These are phyloP conservation scores for Candida coquimbonensis DNA, from an alignment of 805 yeast species.

Conservation along the genomic window DNA sequence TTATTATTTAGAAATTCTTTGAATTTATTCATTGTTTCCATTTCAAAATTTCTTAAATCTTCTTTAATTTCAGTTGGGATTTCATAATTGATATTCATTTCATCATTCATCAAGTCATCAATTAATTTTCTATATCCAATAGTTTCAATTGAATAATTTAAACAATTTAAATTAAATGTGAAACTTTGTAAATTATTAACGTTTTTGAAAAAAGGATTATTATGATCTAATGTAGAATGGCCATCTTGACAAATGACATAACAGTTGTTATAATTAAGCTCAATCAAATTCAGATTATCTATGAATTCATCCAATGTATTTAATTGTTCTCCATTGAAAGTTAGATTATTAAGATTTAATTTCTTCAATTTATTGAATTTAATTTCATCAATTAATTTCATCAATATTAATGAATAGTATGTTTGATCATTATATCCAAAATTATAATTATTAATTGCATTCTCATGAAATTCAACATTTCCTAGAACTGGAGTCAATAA, in stretches of 20 bases:
- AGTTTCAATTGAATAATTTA: neutral
- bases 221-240: neutral
- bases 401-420: neutral
- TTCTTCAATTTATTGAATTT: neutral
- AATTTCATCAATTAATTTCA: neutral
- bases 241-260: conserved; percentile 1
- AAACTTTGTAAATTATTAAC: neutral
- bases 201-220: neutral
- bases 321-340: neutral
- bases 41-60: too few relatives aligned
- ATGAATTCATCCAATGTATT: neutral
- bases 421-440: neutral
- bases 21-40: too few relatives aligned
- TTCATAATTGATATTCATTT: too few relatives aligned
- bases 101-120: neutral
- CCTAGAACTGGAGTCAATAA: neutral
- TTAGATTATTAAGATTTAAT: neutral
- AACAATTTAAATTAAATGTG: neutral
- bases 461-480: neutral
- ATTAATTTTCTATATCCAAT: neutral
- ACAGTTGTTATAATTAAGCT: conserved; percentile 1
- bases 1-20: too few relatives aligned
- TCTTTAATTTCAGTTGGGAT: too few relatives aligned
- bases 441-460: neutral
- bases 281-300: neutral